phyloP scores from a whole-genome alignment of 306 rosid species.

The Corylus avellana region DNA sequence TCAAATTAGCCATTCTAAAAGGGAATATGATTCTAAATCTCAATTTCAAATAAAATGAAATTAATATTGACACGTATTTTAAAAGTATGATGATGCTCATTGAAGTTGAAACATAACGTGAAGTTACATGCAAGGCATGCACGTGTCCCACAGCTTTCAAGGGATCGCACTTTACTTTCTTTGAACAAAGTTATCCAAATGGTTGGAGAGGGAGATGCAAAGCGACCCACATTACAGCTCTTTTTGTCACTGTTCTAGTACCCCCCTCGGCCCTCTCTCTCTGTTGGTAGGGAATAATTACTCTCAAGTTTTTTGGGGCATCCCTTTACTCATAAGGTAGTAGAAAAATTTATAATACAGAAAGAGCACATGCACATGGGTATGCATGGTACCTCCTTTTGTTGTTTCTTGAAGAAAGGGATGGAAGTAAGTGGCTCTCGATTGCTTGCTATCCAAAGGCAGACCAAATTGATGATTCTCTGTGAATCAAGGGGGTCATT shows the following conservation, averaged over 20 bases:
- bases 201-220: too few species aligned
- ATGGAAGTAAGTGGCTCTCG: neutral
- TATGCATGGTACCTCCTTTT: neutral
- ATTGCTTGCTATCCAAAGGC: neutral
- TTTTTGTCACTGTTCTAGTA: too few species aligned
- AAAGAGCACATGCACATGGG: neutral
- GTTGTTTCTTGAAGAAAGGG: neutral
- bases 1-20: too few species aligned
- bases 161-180: neutral
- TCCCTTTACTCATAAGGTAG: too few species aligned
- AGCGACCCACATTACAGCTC: too few species aligned
- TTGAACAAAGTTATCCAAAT: neutral
- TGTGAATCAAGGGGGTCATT: neutral
- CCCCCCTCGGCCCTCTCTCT: too few species aligned
- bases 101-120: neutral
- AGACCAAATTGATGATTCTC: neutral
- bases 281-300: too few species aligned
- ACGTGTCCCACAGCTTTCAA: conserved; percentile 8
- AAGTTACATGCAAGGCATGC: neutral
- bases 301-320: too few species aligned
- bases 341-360: too few species aligned
- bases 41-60: too few species aligned
- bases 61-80: too few species aligned
- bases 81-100: neutral
- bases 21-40: too few species aligned